Percentiles rank a stretch among this genome's conserved stretches.
phyloP scores from a whole-genome alignment of 768 basidiomycete genomes.

The Macrolepiota dolichaula region DNA sequence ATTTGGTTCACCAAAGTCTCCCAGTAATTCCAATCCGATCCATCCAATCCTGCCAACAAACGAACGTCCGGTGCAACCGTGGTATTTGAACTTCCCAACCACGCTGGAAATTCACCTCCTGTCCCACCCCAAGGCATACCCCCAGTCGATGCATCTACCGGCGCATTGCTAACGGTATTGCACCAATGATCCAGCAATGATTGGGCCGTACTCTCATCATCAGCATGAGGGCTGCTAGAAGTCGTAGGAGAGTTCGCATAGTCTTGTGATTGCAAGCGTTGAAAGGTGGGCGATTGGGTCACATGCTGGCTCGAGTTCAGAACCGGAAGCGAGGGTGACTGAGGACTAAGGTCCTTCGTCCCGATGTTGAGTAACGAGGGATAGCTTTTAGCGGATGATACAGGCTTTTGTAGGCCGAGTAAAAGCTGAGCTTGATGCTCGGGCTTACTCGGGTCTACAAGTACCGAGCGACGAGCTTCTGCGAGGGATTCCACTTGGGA shows the following conservation, averaged over 20 bases:
- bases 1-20: constrained; percentile 71
- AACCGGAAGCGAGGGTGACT: constrained; percentile 27
- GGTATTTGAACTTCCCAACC: constrained; percentile 47
- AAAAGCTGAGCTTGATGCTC: constrained; percentile 52
- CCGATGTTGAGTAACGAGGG: constrained; percentile 22
- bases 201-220: constrained; percentile 76
- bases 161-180: constrained; percentile 70
- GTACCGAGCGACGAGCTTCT: constrained; percentile 23
- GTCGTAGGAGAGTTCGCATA: constrained; percentile 56
- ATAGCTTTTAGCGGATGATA: constrained; percentile 27
- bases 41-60: constrained; percentile 49
- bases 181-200: constrained; percentile 83
- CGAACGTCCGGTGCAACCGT: constrained; percentile 39
- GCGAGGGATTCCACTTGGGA: constrained; percentile 45
- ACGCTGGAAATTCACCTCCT: constrained; percentile 55
- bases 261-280: constrained; percentile 59
- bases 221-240: constrained; percentile 68
- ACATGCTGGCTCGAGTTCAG: constrained; percentile 22
- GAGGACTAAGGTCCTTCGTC: constrained; percentile 20
- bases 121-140: constrained; percentile 62
- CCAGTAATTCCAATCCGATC: constrained; percentile 78
- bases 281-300: constrained; percentile 52
- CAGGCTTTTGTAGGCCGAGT: constrained; percentile 42
- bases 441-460: constrained; percentile 22
- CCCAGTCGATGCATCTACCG: constrained; percentile 46